phyloP scores from a whole-genome alignment of 2,329 filamentous ascomycete genomes.

The Venturia nashicola region DNA sequence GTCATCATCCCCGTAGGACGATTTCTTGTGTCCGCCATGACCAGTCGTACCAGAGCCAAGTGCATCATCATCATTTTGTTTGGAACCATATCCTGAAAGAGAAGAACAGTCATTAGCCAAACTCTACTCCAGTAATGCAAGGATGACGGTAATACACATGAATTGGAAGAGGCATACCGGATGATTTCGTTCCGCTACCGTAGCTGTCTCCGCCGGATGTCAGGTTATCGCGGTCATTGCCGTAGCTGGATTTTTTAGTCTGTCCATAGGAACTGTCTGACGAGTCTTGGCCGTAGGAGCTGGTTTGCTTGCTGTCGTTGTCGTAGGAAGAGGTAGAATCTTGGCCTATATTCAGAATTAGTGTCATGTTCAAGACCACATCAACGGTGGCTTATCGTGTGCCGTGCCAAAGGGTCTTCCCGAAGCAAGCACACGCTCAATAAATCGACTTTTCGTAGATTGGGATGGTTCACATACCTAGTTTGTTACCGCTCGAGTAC shows the following conservation, averaged over 20 bases:
- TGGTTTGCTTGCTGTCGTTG: neutral
- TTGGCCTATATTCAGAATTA: neutral
- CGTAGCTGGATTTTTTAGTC: neutral
- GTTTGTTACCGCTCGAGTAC: neutral
- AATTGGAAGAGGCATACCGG: neutral
- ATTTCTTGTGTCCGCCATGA: no score
- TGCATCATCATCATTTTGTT: neutral
- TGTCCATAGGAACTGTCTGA: neutral
- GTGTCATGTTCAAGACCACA: no score
- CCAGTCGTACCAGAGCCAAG: neutral
- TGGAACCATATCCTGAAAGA: neutral
- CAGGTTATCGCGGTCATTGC: neutral
- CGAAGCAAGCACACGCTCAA: no score
- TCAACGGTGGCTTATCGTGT: no score
- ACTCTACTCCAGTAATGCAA: neutral
- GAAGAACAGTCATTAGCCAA: neutral
- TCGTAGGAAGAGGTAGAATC: neutral
- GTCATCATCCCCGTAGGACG: neutral
- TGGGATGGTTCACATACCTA: no score
- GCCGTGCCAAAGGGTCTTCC: no score
- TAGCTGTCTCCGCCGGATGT: neutral
- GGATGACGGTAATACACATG: neutral
- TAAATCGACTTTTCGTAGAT: no score
- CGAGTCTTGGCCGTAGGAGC: neutral
- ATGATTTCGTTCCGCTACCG: neutral